Percentiles rank a stretch among this genome's conserved stretches.
Evolutionary conservation across 2,329 filamentous ascomycete genomes (phyloP).

Genomic region (Diplodia mutila): DNA sequence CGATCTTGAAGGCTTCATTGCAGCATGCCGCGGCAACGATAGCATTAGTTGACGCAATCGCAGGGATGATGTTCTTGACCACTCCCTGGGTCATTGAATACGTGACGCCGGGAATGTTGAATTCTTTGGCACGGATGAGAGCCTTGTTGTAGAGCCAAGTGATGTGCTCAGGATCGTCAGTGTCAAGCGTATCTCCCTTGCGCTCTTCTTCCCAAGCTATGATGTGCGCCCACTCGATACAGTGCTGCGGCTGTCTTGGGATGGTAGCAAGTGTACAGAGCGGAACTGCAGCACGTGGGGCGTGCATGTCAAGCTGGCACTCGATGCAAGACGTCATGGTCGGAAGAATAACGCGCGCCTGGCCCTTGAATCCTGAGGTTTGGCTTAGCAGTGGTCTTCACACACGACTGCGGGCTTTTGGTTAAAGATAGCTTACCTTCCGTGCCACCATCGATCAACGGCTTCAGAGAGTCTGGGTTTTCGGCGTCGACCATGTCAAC

Average conservation of each 20-base stretch:
- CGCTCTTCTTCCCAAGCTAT: slow-evolving; percentile 85
- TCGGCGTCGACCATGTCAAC: slow-evolving; percentile 87
- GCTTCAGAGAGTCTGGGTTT: slow-evolving; percentile 84
- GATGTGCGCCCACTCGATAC: slow-evolving; percentile 97
- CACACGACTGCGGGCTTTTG: not conserved
- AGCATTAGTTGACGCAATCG: slow-evolving; percentile 96
- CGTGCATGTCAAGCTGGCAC: slow-evolving; percentile 98
- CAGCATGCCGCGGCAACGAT: slow-evolving; percentile 95
- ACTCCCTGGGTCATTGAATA: slow-evolving; percentile 96
- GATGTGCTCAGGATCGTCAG: slow-evolving; percentile 94
- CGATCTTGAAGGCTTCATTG: slow-evolving; percentile 95
- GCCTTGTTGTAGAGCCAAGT: slow-evolving; percentile 94
- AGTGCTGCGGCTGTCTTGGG: slow-evolving; percentile 94
- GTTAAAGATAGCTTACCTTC: slow-evolving; percentile 63
- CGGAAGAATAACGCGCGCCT: slow-evolving; percentile 88
- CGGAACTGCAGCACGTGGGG: slow-evolving; percentile 93
- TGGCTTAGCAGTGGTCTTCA: not conserved
- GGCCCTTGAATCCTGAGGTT: slow-evolving; percentile 83
- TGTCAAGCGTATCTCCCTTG: slow-evolving; percentile 81
- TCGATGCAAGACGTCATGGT: slow-evolving; percentile 96
- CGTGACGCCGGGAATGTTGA: slow-evolving; percentile 88
- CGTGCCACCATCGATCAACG: slow-evolving; percentile 93
- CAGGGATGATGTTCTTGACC: slow-evolving; percentile 98
- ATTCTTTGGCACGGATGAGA: slow-evolving; percentile 78
- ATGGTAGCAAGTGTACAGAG: slow-evolving; percentile 96